Evolutionary conservation across 768 basidiomycete species (phyloP), one percentile per base, ranked within the genome.

Genomic region (Collybia sp.): DNA sequence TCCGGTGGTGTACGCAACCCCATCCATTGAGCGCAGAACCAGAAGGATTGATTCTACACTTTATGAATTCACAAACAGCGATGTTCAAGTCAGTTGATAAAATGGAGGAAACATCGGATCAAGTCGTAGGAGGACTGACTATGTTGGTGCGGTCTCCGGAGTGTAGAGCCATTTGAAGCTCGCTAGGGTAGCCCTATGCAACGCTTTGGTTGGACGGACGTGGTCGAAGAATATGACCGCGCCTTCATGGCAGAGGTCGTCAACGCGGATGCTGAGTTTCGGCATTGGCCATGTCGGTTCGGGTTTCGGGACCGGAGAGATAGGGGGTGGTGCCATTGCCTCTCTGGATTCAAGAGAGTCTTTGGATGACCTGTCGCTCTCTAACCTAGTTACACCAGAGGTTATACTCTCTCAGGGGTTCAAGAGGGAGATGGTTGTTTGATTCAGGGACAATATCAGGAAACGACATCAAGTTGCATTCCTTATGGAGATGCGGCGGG

Each of bases 1-100:
- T 45, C 86, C 85, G 32, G 57, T 70, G 0, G 87, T 84, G 60
- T 85, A 71, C 30, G 88, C 88, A 9, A 88, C 79, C 30, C 86
- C 87, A 15, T 73, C 71, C 75, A 88, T 85, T 30, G 76, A 61
- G 13, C 81, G 75, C 35, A 88, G 71, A 47, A 85, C 72, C 42
- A 88, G 76, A 1, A 66, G 58, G 52, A 88, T 74, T 30, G 65
- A 62, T 46, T 73, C 50, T 1, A 85, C 79, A 46, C 81, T 83
- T 55, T 19, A 30, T 13, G 17, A 31, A 11, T 41, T 16, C 12
- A 46, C 8, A 8, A 43, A 17, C 42, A 44, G 58, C 20, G 52
- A 48, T 17, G 15, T 25, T 13, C 10, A 16, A 13, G 19, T 15
- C 33, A 5, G 34, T 38, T 19, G 30, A 32, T 35, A 33, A 16